Base-by-base conservation (phyloP, 2,329 filamentous ascomycete species). In the Phialophora macrospora region DNA sequence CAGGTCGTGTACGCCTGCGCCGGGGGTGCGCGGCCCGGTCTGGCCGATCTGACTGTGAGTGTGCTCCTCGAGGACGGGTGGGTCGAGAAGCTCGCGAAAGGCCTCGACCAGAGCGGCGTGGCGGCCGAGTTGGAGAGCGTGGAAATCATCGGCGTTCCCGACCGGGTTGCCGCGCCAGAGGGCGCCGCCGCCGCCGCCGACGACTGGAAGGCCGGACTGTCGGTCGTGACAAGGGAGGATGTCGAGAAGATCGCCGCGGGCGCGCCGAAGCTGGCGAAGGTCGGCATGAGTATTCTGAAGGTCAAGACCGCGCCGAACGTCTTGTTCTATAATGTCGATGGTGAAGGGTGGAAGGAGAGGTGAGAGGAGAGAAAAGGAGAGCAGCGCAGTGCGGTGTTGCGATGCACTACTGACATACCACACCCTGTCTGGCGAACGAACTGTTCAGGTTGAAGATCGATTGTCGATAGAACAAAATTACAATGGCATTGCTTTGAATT, bases 211-310 rank as follows among this genome's bases (percentile, higher is more conserved):
- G 49, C 56, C 2, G 72, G 72, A 6, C 63, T 64, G 12, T 54
- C 55, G 6, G 54, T 70, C 11, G 60, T 70, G 41, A 65, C 68
- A 20, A 58, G 63, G 49, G 65, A 63, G 8, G 69, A 71, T 20
- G 34, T 73, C 38, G 56, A 64, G 56, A 64, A 52, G 28, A 60
- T 74, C 32, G 63, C 51, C 14, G 58, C 60, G 3, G 68, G 64
- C 8, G 65, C 63, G 54, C 63, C 63, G 3, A 66, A 65, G 44
- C 52, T 71, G 38, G 62, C 38, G 5, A 69, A 67, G 54, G 49
- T 70, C 22, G 68, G 68, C 7, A 70, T 70, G 70, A 70, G 61
- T 52, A 65, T 71, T 44, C 58, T 71, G 52, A 69, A 71, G 64
- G 67, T 68, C 44, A 66, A 57, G 58, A 69, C 55, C 59, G 68